Evolutionary conservation across 1,284 basidiomycete genomes (phyloP).

Genomic region (Tilletia caries): DNA sequence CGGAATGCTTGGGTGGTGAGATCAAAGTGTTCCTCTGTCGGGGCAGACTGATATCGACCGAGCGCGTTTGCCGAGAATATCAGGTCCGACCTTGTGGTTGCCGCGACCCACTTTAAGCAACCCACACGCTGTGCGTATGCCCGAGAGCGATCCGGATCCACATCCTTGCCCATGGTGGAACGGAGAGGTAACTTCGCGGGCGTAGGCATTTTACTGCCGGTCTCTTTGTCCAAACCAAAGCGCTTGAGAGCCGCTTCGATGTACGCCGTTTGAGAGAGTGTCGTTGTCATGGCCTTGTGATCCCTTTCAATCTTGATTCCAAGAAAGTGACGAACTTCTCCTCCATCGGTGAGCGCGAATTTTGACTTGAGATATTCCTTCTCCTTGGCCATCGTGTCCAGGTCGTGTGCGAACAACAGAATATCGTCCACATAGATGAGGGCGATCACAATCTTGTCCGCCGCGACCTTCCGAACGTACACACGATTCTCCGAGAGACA

Average conservation of each 20-base stretch:
- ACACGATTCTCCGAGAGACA: neutral
- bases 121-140: neutral
- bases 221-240: neutral
- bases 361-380: neutral
- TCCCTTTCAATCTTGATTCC: neutral
- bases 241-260: neutral
- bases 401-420: neutral
- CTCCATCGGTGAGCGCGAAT: neutral
- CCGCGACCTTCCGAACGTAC: neutral
- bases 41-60: neutral
- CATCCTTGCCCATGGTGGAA: neutral
- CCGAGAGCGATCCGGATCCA: neutral
- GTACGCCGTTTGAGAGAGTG: neutral
- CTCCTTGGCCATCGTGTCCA: neutral
- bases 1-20: neutral
- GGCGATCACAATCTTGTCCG: neutral
- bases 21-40: neutral
- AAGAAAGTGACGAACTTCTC: neutral
- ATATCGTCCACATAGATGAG: neutral
- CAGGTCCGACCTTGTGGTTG: neutral
- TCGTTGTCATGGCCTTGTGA: neutral
- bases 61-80: neutral
- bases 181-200: neutral
- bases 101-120: neutral
- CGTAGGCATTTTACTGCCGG: neutral